Base-by-base conservation (phyloP, 202 grass and related monocot species). In the Setaria italica region DNA sequence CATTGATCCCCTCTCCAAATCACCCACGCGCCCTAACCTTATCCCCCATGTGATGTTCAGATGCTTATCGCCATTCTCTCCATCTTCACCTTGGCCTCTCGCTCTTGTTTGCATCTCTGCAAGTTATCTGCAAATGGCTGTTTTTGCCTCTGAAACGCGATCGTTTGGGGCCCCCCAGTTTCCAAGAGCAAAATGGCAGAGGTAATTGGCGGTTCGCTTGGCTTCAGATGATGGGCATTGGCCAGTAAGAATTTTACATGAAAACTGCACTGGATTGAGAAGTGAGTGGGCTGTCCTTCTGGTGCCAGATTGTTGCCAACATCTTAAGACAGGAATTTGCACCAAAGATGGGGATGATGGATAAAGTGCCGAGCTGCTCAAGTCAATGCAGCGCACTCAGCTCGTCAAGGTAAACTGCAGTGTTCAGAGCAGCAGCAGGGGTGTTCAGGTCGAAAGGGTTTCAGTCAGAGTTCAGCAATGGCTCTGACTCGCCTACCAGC, bases 1-100 rank as follows among this genome's bases (percentile, higher is more conserved):
- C 72, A 93, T 86, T 76, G 76, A 85, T 71, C 82, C 85, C 62
- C 25, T 73, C 20, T 43, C 29, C 54, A 77, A 79, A 86, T 82
- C 67, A 29, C 46, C 34, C 69, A 62, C 51, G 47, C 55, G 55
- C 42, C 45, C 39, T 72, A 79, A 76, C 82, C 80, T 86, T 88
- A 77, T 82, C 85, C 76, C 76, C 62, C 81, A 60, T 62, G 19
- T n/a, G 41, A 60, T 62, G 19, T n/a, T 30, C 42, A 10, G 14
- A 69, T 76, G 41, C 39, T 16, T 55, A 41, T 77, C 78, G 7
- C 34, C 82, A 17, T n/a, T 72, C 19, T 16, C 35, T 66, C 30
- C 20, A 35, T 25, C 67, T 49, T 71, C 68, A 34, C 6, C 17
- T 80, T 51, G 69, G 63, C 64, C 54, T 56, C 19, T 77, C 50